phyloP scores from a whole-genome alignment of 441 rosid genomes.

The Lagerstroemia fauriei region DNA sequence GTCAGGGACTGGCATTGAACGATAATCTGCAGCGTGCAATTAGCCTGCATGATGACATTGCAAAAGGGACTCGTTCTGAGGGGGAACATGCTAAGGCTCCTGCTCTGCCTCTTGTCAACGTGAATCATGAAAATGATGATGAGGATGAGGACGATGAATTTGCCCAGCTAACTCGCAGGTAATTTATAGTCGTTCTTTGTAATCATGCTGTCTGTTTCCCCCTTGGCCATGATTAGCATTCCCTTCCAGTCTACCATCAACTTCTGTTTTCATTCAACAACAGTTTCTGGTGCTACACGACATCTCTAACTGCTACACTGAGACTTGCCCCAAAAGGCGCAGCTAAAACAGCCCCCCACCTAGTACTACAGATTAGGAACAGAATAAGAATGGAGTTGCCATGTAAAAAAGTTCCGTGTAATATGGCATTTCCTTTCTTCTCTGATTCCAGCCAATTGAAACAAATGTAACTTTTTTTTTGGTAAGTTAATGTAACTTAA shows the following conservation, averaged over 20 bases:
- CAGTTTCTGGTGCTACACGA: background rate
- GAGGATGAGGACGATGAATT: constrained; percentile 94
- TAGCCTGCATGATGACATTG: constrained; percentile 75
- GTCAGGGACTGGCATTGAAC: constrained; percentile 78
- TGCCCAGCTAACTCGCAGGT: constrained; percentile 87
- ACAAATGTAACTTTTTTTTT: too few species aligned
- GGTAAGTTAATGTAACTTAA: too few species aligned
- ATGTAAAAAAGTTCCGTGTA: too few species aligned
- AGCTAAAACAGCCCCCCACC: too few species aligned
- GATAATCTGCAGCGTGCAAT: constrained; percentile 87
- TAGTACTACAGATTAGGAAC: too few species aligned
- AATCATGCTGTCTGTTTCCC: background rate
- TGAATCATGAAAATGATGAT: constrained; percentile 72
- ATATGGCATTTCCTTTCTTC: too few species aligned
- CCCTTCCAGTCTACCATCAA: background rate
- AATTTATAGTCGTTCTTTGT: background rate
- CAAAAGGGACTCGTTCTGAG: constrained; percentile 47
- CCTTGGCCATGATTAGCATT: background rate
- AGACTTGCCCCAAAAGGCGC: too few species aligned
- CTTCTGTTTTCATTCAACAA: background rate
- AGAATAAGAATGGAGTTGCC: background rate
- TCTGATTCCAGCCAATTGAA: too few species aligned
- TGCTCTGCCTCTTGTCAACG: constrained; percentile 57
- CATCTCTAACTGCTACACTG: too few species aligned
- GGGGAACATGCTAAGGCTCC: constrained; percentile 41